Percentiles rank a stretch among this genome's conserved stretches.
Conservation (phyloP, 352 stramenopile genomes). For the Globisporangium parvum region DNA sequence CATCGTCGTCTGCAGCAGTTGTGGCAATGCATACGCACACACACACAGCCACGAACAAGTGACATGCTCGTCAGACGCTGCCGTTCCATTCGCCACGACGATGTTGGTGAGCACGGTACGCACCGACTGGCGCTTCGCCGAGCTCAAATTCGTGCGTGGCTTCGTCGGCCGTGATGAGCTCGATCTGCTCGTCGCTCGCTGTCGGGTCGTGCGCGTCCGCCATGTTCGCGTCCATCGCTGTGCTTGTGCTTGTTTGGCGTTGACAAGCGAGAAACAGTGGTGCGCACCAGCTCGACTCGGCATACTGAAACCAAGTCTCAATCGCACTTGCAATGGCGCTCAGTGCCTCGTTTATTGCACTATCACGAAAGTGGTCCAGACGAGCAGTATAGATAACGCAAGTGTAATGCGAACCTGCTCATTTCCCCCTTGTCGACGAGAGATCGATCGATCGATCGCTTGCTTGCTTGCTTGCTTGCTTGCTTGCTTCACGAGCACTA, state of each 20-base stretch:
- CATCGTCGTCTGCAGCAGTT: constrained; percentile 40
- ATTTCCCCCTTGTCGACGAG: constrained; percentile 3
- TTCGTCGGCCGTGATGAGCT: constrained; percentile 81
- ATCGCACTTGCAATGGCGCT: background rate
- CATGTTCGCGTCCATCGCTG: constrained; percentile 25
- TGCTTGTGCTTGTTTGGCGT: constrained; percentile 23
- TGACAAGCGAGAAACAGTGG: constrained; percentile 2
- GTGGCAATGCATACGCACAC: background rate
- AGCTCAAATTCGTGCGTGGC: constrained; percentile 79
- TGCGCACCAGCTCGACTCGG: no score
- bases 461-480: no score
- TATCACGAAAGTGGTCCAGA: background rate
- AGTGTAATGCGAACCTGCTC: constrained; percentile 21
- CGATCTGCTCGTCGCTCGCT: constrained; percentile 63
- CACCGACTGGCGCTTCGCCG: constrained; percentile 69
- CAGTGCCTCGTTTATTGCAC: background rate
- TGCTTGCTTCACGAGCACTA: no score
- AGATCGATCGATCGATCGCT: background rate
- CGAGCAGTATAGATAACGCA: constrained; percentile 4
- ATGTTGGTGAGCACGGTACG: constrained; percentile 4
- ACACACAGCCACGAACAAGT: background rate
- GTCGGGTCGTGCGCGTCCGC: constrained; percentile 23
- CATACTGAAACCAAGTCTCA: no score
- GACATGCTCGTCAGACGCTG: background rate
- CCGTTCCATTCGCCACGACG: no score